Percentiles rank a stretch among this genome's conserved stretches.
Evolutionary conservation across 2,329 filamentous ascomycete species (phyloP).

Genomic region (Colletotrichum nymphaeae): DNA sequence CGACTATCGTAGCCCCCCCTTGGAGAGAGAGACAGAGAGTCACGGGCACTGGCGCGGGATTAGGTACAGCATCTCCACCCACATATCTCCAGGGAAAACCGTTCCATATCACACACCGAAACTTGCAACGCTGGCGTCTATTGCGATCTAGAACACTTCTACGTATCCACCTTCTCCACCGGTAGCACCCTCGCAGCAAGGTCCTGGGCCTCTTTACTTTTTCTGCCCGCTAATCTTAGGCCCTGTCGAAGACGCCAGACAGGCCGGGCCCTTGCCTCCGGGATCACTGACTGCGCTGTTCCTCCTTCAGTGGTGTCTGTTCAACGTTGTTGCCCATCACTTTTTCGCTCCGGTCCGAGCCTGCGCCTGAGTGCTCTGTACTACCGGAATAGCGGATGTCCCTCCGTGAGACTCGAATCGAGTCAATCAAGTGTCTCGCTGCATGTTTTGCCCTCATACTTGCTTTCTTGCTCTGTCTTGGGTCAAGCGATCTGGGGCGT

Average conservation of each 20-base stretch:
- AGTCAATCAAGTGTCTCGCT: conserved; percentile 26
- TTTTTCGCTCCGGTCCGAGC: conserved; percentile 13
- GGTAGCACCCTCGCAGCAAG: not conserved
- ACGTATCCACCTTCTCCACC: conserved; percentile 7
- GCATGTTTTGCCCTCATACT: conserved; percentile 10
- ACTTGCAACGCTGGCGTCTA: conserved; percentile 24
- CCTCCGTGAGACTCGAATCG: not conserved
- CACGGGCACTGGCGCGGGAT: not conserved
- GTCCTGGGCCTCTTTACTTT: conserved; percentile 1
- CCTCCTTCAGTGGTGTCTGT: not conserved
- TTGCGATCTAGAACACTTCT: conserved; percentile 31
- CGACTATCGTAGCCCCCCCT: not conserved
- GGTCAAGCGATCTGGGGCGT: not conserved
- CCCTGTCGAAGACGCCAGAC: not conserved
- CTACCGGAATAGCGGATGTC: not conserved
- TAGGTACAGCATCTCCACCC: not conserved
- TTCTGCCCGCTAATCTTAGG: not conserved
- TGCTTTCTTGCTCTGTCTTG: not conserved
- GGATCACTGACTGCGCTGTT: not conserved
- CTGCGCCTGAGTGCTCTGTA: not conserved
- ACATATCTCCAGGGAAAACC: conserved; percentile 21
- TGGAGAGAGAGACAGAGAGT: not conserved
- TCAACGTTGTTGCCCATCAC: not conserved
- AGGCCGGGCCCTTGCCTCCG: not conserved
- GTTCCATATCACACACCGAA: conserved; percentile 30